Evolutionary conservation across 345 rosid genomes (phyloP).

Genomic region (Populus alba): DNA sequence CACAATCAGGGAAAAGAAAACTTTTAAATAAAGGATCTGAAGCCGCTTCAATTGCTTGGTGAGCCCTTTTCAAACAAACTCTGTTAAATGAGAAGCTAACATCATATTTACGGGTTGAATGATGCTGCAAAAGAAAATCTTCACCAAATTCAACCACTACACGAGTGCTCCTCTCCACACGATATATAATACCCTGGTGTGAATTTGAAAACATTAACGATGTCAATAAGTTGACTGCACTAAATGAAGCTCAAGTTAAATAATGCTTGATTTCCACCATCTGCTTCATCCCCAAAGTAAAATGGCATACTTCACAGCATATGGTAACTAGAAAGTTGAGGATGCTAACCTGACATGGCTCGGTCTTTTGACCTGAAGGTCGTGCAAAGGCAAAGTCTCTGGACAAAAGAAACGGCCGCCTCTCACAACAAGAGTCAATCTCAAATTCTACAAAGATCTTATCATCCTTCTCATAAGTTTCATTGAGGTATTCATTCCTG

Average conservation of each 20-base stretch:
- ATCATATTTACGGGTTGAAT: slow-evolving; percentile 25
- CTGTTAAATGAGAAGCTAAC: slow-evolving; percentile 46
- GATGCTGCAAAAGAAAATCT: slow-evolving; percentile 34
- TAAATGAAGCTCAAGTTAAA: background rate
- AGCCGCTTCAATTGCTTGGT: slow-evolving; percentile 40
- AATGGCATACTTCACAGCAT: no score
- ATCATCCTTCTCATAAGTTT: slow-evolving; percentile 5
- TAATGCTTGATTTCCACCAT: background rate
- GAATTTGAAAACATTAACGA: background rate
- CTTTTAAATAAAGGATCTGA: slow-evolving; percentile 20
- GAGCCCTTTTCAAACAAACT: slow-evolving; percentile 39
- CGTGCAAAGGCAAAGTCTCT: slow-evolving; percentile 41
- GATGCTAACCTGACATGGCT: slow-evolving; percentile 33
- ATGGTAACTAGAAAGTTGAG: background rate
- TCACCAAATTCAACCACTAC: slow-evolving; percentile 37
- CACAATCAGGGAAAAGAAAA: slow-evolving; percentile 30
- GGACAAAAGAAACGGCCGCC: slow-evolving; percentile 37
- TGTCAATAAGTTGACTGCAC: background rate
- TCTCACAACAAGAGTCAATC: slow-evolving; percentile 18
- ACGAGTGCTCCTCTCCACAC: slow-evolving; percentile 20
- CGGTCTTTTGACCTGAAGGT: slow-evolving; percentile 12
- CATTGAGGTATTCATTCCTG: background rate
- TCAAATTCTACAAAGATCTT: slow-evolving; percentile 30
- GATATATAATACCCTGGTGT: slow-evolving; percentile 35
- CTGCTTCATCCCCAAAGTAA: background rate